Percentiles rank a stretch among this genome's conserved stretches.
Evolutionary conservation across 2,329 filamentous ascomycete genomes (phyloP).

Genomic region (Ascochyta pisi): DNA sequence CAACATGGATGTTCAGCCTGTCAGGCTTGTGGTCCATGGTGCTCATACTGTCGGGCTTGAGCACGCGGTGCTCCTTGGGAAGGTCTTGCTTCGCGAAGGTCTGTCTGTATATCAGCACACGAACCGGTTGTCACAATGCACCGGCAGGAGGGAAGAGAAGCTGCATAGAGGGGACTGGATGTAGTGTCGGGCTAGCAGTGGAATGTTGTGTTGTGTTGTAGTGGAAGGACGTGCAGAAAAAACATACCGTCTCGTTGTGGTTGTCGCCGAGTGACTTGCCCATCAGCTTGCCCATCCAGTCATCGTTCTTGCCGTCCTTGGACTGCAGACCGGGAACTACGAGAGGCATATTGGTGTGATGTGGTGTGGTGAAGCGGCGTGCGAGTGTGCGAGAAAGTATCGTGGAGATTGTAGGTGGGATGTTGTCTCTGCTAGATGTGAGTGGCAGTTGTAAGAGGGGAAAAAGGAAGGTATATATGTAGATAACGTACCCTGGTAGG

Average conservation of each 20-base stretch:
- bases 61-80: conserved; percentile 55
- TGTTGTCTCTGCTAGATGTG: neutral
- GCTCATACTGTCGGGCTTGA: conserved; percentile 55
- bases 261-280: conserved; percentile 60
- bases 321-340: conserved; percentile 57
- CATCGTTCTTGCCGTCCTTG: conserved; percentile 43
- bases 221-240: neutral
- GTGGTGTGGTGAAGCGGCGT: conserved; percentile 9
- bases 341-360: conserved; percentile 55
- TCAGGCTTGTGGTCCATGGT: conserved; percentile 59
- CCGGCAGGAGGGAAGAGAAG: neutral
- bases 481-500: conserved; percentile 15
- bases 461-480: conserved; percentile 19
- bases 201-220: too few species aligned
- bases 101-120: conserved; percentile 37
- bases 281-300: conserved; percentile 58
- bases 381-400: conserved; percentile 5
- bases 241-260: conserved; percentile 53
- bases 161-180: neutral
- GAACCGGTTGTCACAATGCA: too few species aligned
- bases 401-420: neutral
- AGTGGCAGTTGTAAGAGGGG: neutral
- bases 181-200: too few species aligned
- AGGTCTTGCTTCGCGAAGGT: conserved; percentile 60
- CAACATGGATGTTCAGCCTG: conserved; percentile 58